Evolutionary conservation across 129 eudicot genomes (phyloP).

Genomic region (Chrysanthemum makinoi): DNA sequence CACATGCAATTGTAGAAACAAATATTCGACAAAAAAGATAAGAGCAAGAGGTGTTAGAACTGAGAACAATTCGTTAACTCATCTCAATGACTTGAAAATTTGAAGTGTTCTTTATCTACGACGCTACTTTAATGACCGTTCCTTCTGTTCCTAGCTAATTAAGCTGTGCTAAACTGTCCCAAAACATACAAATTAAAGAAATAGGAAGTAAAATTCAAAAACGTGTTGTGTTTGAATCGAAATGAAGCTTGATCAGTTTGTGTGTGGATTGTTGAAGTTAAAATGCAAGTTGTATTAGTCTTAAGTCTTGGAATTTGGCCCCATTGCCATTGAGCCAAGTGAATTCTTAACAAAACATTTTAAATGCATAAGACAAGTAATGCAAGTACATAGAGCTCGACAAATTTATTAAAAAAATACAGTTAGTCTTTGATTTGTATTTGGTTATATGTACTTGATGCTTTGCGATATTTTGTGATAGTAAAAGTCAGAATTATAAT

Average conservation of each 20-base stretch:
- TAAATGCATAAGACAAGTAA: slow-evolving; percentile 38
- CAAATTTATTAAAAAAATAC: slow-evolving; percentile 24
- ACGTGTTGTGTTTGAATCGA: neutral
- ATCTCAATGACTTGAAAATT: too few relatives aligned
- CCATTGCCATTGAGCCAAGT: slow-evolving; percentile 73
- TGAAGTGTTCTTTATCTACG: too few relatives aligned
- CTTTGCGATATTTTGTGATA: slow-evolving; percentile 16
- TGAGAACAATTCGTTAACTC: too few relatives aligned
- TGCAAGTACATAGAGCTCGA: slow-evolving; percentile 55
- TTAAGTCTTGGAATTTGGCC: slow-evolving; percentile 53
- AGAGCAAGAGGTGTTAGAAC: too few relatives aligned
- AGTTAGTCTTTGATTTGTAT: slow-evolving; percentile 25
- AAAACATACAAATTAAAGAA: slow-evolving; percentile 4
- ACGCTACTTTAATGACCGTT: neutral
- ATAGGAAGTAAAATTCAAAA: slow-evolving; percentile 11
- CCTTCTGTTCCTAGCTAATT: neutral
- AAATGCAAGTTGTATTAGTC: slow-evolving; percentile 33
- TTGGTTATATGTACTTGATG: slow-evolving; percentile 32
- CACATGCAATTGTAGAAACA: too few relatives aligned
- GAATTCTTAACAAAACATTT: slow-evolving; percentile 25
- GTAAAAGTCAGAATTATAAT: slow-evolving; percentile 21
- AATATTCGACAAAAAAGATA: too few relatives aligned
- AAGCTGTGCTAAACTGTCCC: neutral
- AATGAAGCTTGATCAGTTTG: slow-evolving; percentile 16
- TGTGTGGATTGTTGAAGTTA: slow-evolving; percentile 37